Percentiles rank a stretch among this genome's conserved stretches.
Conservation (phyloP, 1,284 basidiomycete species). For the Puccinia triticina region DNA sequence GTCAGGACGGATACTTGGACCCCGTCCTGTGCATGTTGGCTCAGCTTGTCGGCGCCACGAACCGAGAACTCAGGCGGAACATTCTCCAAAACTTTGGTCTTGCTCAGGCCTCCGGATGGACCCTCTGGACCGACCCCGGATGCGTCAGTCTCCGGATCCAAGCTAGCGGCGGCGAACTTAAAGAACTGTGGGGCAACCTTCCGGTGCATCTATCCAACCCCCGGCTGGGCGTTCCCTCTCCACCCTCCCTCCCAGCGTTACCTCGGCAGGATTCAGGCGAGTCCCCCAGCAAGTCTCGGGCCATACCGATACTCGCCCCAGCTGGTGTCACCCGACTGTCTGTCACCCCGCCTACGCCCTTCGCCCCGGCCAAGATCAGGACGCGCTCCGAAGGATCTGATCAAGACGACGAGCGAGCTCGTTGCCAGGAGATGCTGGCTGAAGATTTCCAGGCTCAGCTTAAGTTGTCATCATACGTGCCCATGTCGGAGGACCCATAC, state of each 20-base stretch:
- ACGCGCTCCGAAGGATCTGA: neutral
- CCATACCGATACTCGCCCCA: constrained; percentile 43
- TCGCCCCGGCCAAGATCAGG: neutral
- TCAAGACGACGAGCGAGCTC: neutral
- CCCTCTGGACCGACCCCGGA: constrained; percentile 42
- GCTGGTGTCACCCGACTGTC: neutral
- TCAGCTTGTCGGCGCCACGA: neutral
- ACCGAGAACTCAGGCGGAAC: constrained; percentile 3
- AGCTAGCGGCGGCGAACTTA: constrained; percentile 17
- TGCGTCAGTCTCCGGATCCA: constrained; percentile 36
- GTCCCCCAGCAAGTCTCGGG: constrained; percentile 38
- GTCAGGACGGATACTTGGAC: constrained; percentile 43
- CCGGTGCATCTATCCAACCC: constrained; percentile 21
- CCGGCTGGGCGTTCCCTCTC: neutral
- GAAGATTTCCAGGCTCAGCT: neutral
- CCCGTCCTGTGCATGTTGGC: constrained; percentile 18
- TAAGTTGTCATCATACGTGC: neutral
- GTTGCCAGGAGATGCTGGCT: neutral
- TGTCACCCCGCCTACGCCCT: constrained; percentile 35
- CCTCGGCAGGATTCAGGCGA: neutral
- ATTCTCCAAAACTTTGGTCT: neutral
- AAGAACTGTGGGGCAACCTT: constrained; percentile 39
- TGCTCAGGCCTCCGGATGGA: constrained; percentile 26
- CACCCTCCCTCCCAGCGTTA: neutral
- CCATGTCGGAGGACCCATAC: constrained; percentile 15